These are phyloP conservation scores for Kwoniella botswanensis DNA, from an alignment of 768 basidiomycete genomes.

Conservation along the genomic window DNA sequence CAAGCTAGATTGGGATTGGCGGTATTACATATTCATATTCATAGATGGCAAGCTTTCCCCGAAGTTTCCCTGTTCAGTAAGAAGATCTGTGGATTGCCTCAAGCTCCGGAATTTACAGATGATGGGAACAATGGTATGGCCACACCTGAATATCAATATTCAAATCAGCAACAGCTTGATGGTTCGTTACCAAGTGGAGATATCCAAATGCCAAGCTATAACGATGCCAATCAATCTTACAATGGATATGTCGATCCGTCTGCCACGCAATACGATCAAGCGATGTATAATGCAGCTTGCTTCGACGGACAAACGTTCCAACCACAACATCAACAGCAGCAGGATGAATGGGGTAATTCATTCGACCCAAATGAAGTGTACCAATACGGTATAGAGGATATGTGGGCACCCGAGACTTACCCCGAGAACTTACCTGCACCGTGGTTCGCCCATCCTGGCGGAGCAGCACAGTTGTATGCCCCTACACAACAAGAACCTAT, in stretches of 20 bases:
- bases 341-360: not conserved
- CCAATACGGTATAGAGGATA: slow-evolving; percentile 26
- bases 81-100: slow-evolving; percentile 55
- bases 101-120: slow-evolving; percentile 31
- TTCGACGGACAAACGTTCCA: not conserved
- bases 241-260: not conserved
- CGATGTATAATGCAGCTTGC: not conserved
- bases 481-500: slow-evolving; percentile 32
- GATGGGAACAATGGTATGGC: not conserved
- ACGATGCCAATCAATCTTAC: not conserved
- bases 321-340: not conserved
- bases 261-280: not conserved
- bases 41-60: slow-evolving; percentile 57
- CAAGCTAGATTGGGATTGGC: slow-evolving; percentile 53
- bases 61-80: slow-evolving; percentile 57
- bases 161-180: not conserved
- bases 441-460: slow-evolving; percentile 51
- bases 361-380: not conserved
- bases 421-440: slow-evolving; percentile 53
- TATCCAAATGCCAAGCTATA: not conserved
- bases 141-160: slow-evolving; percentile 8
- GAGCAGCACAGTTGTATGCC: slow-evolving; percentile 46
- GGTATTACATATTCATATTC: slow-evolving; percentile 55
- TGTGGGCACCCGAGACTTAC: slow-evolving; percentile 54
- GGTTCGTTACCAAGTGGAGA: not conserved